Evolutionary conservation across 371 early-diverging fungal genomes (phyloP).

Genomic region (Agmasoma carcini): DNA sequence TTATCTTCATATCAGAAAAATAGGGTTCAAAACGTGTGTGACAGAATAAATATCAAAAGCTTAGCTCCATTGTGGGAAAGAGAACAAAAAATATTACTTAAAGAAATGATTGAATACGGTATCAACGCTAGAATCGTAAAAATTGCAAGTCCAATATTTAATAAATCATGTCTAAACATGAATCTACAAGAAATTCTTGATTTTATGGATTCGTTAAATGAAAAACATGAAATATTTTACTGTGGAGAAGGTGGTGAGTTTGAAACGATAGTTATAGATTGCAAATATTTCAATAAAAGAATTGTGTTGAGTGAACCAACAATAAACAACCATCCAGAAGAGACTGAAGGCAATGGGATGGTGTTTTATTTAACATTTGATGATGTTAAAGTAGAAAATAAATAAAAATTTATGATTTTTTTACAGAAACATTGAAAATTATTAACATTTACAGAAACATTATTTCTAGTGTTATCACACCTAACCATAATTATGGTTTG

Average conservation of each 20-base stretch:
- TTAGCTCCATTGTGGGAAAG: conserved; percentile 80
- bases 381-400: not conserved
- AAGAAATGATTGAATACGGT: conserved; percentile 72
- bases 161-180: conserved; percentile 36
- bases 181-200: conserved; percentile 27
- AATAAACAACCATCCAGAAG: conserved; percentile 29
- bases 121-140: conserved; percentile 75
- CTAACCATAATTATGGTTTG: no score
- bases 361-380: conserved; percentile 25
- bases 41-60: conserved; percentile 62
- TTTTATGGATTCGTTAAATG: conserved; percentile 1
- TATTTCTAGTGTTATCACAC: no score
- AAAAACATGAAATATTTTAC: conserved; percentile 62
- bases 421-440: no score
- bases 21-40: conserved; percentile 79
- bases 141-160: conserved; percentile 63
- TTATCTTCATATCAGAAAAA: conserved; percentile 85
- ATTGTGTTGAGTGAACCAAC: conserved; percentile 50
- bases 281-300: conserved; percentile 72
- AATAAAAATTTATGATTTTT: not conserved
- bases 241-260: conserved; percentile 99
- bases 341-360: conserved; percentile 14
- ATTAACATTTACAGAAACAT: no score
- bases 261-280: conserved; percentile 84
- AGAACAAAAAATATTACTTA: conserved; percentile 66